A percentile compares a stretch with the other conserved stretches of the same genome.
phyloP scores from a whole-genome alignment of 108 stramenopile genomes.

The Pseudonitzschia delicatissima region DNA sequence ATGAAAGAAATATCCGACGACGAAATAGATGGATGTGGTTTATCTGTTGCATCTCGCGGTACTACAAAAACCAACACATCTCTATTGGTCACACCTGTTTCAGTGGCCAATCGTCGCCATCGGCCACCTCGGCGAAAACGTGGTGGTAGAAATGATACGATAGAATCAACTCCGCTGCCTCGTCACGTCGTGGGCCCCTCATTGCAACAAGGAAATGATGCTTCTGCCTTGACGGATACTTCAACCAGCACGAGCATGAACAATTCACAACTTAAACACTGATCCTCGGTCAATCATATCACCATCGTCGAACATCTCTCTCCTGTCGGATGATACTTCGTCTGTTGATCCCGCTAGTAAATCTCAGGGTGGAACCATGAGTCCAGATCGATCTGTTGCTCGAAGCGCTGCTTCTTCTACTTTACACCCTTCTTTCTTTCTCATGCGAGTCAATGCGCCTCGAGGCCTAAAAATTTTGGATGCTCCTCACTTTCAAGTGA shows the following conservation, averaged over 20 bases:
- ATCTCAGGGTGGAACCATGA: slow-evolving; percentile 5
- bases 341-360: slow-evolving; percentile 15
- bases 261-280: not conserved
- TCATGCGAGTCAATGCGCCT: slow-evolving; percentile 76
- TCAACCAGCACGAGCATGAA: slow-evolving; percentile 4
- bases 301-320: slow-evolving; percentile 48
- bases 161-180: slow-evolving; percentile 16
- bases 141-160: slow-evolving; percentile 9
- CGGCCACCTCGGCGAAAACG: slow-evolving; percentile 48
- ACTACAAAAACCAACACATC: slow-evolving; percentile 21
- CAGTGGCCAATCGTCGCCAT: slow-evolving; percentile 39
- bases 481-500: slow-evolving; percentile 83
- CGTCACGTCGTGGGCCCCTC: slow-evolving; percentile 17
- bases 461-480: slow-evolving; percentile 81
- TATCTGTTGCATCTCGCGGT: slow-evolving; percentile 24
- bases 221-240: not conserved
- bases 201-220: slow-evolving; percentile 9
- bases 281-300: slow-evolving; percentile 22
- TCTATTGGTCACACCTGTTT: slow-evolving; percentile 41
- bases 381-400: slow-evolving; percentile 33
- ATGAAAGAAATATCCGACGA: slow-evolving; percentile 56
- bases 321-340: slow-evolving; percentile 47
- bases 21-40: slow-evolving; percentile 8
- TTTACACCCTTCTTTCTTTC: slow-evolving; percentile 39
- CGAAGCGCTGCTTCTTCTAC: slow-evolving; percentile 11